Conservation (phyloP, 1,284 basidiomycete species). For the Ustilago esculenta region DNA sequence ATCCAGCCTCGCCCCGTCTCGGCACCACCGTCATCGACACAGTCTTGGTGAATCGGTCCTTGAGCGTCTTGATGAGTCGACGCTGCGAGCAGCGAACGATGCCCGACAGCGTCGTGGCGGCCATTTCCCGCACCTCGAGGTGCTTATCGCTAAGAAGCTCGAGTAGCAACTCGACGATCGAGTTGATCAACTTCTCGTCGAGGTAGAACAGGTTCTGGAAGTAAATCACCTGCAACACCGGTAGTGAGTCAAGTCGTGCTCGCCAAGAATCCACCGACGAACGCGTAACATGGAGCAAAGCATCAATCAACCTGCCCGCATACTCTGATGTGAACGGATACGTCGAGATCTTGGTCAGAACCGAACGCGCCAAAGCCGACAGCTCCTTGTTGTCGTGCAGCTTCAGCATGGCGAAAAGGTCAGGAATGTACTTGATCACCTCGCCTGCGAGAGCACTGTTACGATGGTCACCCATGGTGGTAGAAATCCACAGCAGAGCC, state of each 20-base stretch:
- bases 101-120: slow-evolving; percentile 76
- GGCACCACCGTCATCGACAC: slow-evolving; percentile 70
- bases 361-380: slow-evolving; percentile 48
- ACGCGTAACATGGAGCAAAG: slow-evolving; percentile 52
- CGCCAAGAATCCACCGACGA: slow-evolving; percentile 61
- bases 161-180: slow-evolving; percentile 58
- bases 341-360: slow-evolving; percentile 59
- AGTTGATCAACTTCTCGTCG: slow-evolving; percentile 26
- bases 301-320: slow-evolving; percentile 44
- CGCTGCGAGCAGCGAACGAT: slow-evolving; percentile 93
- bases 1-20: slow-evolving; percentile 72
- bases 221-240: slow-evolving; percentile 64
- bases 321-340: slow-evolving; percentile 52
- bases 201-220: slow-evolving; percentile 66
- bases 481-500: slow-evolving; percentile 59
- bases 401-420: slow-evolving; percentile 64
- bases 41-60: slow-evolving; percentile 50
- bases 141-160: slow-evolving; percentile 59
- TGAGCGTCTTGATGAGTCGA: slow-evolving; percentile 81
- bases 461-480: slow-evolving; percentile 63
- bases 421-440: slow-evolving; percentile 61
- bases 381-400: slow-evolving; percentile 65
- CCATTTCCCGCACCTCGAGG: slow-evolving; percentile 65
- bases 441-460: slow-evolving; percentile 54
- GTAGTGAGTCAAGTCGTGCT: slow-evolving; percentile 58